A percentile compares a stretch with the other conserved stretches of the same genome.
Conservation (phyloP, 768 basidiomycete species). For the Mycena indigotica region DNA sequence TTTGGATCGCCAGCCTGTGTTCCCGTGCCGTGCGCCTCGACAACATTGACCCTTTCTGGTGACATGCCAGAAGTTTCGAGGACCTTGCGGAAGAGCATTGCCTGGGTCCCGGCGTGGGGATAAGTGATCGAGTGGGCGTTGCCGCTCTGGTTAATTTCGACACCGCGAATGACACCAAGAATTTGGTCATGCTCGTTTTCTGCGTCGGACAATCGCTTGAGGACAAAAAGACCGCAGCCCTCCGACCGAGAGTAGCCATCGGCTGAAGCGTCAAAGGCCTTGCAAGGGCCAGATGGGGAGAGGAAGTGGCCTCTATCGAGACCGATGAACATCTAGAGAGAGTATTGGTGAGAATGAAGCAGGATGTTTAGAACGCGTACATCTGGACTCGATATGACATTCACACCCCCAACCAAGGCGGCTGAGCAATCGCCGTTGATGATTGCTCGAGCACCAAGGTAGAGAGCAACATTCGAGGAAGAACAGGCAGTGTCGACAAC, state of each 20-base stretch:
- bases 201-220: constrained; percentile 72
- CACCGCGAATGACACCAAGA: constrained; percentile 65
- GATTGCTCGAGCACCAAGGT: constrained; percentile 70
- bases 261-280: constrained; percentile 68
- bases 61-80: constrained; percentile 47
- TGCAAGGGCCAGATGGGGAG: constrained; percentile 67
- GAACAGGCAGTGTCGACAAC: constrained; percentile 79
- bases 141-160: constrained; percentile 75
- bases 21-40: constrained; percentile 78
- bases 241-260: constrained; percentile 76
- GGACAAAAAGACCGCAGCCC: constrained; percentile 69
- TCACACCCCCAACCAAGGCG: constrained; percentile 76
- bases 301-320: constrained; percentile 72
- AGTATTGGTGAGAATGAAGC: constrained; percentile 3
- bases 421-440: constrained; percentile 65
- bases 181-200: constrained; percentile 67
- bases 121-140: constrained; percentile 69
- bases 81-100: constrained; percentile 52
- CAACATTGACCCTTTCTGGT: constrained; percentile 53
- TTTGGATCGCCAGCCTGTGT: constrained; percentile 70
- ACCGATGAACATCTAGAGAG: constrained; percentile 63
- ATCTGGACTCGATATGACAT: constrained; percentile 69
- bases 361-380: constrained; percentile 40
- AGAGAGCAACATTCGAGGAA: constrained; percentile 65
- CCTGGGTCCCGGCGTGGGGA: constrained; percentile 67